Percentiles rank a stretch among this genome's conserved stretches.
Conservation (phyloP, 2,329 filamentous ascomycete genomes). For the Phaeophleospora eucalypticola region DNA sequence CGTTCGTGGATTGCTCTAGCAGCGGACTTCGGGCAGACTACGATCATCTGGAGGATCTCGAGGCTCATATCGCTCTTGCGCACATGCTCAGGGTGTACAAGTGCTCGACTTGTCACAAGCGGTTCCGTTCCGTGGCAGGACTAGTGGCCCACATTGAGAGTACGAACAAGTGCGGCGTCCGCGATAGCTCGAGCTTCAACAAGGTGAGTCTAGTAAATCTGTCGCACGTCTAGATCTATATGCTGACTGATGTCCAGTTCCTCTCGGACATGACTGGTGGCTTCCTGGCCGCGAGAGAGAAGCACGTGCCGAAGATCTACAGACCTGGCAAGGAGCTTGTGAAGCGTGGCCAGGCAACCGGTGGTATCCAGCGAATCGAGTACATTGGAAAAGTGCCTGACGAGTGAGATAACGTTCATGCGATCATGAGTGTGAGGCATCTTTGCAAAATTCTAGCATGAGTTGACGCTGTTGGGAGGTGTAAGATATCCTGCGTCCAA, state of each 20-base stretch:
- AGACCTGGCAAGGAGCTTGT: slow-evolving; percentile 7
- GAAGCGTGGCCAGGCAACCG: slow-evolving; percentile 8
- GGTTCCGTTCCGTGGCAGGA: slow-evolving; percentile 35
- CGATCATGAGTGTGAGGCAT: too few relatives aligned
- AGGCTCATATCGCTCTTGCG: slow-evolving; percentile 29
- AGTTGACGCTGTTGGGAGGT: too few relatives aligned
- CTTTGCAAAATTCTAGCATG: too few relatives aligned
- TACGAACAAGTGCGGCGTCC: slow-evolving; percentile 34
- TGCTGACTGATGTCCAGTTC: slow-evolving; percentile 15
- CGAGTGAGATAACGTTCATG: neutral
- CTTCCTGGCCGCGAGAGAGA: slow-evolving; percentile 28
- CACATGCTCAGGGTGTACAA: slow-evolving; percentile 37
- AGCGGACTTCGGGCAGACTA: slow-evolving; percentile 17
- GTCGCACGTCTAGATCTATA: neutral
- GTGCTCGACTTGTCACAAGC: slow-evolving; percentile 40
- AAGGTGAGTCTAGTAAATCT: slow-evolving; percentile 17
- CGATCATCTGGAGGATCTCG: slow-evolving; percentile 29
- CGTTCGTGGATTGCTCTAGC: slow-evolving; percentile 46
- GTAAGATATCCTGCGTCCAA: too few relatives aligned
- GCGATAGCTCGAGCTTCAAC: slow-evolving; percentile 34
- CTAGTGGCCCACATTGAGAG: slow-evolving; percentile 42
- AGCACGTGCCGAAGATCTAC: slow-evolving; percentile 20
- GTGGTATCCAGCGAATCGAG: slow-evolving; percentile 12
- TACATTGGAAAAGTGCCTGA: slow-evolving; percentile 8
- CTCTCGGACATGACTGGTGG: slow-evolving; percentile 43